phyloP scores from a whole-genome alignment of 768 basidiomycete genomes.

The Collybia nuda region DNA sequence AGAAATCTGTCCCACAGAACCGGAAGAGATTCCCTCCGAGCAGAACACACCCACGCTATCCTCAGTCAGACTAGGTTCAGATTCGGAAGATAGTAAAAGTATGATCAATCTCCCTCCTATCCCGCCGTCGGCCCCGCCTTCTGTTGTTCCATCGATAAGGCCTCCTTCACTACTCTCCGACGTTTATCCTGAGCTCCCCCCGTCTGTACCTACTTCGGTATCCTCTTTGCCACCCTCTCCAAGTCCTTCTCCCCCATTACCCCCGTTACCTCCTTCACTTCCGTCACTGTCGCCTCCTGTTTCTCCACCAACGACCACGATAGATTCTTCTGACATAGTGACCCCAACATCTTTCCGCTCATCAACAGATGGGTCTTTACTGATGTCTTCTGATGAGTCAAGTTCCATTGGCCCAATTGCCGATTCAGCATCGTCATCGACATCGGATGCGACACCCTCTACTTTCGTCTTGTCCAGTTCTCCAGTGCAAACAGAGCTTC shows the following conservation, averaged over 20 bases:
- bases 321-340: slow-evolving; percentile 23
- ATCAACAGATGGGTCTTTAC: slow-evolving; percentile 13
- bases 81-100: slow-evolving; percentile 29
- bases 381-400: slow-evolving; percentile 8
- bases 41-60: slow-evolving; percentile 40
- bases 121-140: slow-evolving; percentile 14
- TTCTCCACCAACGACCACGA: slow-evolving; percentile 13
- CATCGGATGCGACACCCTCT: slow-evolving; percentile 18
- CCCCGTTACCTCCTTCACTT: slow-evolving; percentile 21
- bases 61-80: slow-evolving; percentile 22
- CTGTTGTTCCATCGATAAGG: slow-evolving; percentile 14
- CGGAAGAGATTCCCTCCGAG: slow-evolving; percentile 40
- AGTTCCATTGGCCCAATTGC: slow-evolving; percentile 10
- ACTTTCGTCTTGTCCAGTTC: slow-evolving; percentile 18
- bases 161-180: slow-evolving; percentile 14
- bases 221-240: slow-evolving; percentile 23
- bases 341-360: slow-evolving; percentile 33
- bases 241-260: slow-evolving; percentile 20
- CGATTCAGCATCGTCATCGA: slow-evolving; percentile 10
- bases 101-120: slow-evolving; percentile 13
- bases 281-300: slow-evolving; percentile 13
- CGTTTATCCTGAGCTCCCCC: slow-evolving; percentile 16
- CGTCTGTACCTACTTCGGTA: slow-evolving; percentile 9
- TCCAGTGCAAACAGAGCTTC: slow-evolving; percentile 18
- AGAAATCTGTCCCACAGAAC: slow-evolving; percentile 38